Conservation (phyloP, 73 alveolate genomes). For the Effrenium voratum region DNA sequence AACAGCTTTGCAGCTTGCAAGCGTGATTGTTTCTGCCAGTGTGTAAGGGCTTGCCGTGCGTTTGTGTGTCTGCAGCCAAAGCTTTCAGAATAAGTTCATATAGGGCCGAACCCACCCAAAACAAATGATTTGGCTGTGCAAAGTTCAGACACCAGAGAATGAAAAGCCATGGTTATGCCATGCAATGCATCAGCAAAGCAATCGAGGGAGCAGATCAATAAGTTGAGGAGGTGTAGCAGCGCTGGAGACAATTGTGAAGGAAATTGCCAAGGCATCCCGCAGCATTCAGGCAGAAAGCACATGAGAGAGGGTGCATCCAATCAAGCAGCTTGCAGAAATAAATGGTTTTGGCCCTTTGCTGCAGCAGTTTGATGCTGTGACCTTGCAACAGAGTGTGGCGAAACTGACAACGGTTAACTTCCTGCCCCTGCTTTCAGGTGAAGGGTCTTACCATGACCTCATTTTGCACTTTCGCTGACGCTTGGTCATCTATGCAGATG, state of each 20-base stretch:
- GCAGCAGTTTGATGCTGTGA: too few relatives aligned
- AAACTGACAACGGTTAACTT: neutral
- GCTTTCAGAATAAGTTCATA: too few relatives aligned
- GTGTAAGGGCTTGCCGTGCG: too few relatives aligned
- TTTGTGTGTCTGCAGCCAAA: too few relatives aligned
- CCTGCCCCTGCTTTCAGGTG: neutral
- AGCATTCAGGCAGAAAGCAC: neutral
- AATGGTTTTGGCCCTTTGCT: neutral
- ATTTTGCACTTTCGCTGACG: neutral
- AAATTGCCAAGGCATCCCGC: neutral
- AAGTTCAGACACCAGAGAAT: too few relatives aligned
- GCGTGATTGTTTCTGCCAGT: too few relatives aligned
- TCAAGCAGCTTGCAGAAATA: neutral
- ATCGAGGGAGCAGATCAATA: too few relatives aligned
- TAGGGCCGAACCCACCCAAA: too few relatives aligned
- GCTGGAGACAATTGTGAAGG: neutral
- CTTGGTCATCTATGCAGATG: neutral
- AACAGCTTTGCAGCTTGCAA: too few relatives aligned
- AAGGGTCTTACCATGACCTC: neutral
- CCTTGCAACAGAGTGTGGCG: neutral
- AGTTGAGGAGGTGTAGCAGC: neutral
- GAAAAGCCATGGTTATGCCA: too few relatives aligned
- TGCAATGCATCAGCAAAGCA: too few relatives aligned
- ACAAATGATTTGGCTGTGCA: too few relatives aligned
- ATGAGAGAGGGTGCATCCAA: neutral